phyloP scores from a whole-genome alignment of 768 basidiomycete species.

The Mycena chlorophos region DNA sequence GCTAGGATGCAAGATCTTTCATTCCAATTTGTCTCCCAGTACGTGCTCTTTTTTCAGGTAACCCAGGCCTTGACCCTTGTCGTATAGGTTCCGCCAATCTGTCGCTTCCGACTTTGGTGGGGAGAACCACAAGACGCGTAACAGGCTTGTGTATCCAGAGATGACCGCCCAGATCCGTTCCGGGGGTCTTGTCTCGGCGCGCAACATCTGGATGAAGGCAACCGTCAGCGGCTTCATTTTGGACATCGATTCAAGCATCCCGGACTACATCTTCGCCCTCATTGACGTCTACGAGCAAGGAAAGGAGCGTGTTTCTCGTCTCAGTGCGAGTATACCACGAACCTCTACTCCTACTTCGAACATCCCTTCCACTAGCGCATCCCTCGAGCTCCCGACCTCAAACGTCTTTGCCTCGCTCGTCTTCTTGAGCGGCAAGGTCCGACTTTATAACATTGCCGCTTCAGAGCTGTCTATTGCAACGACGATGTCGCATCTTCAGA shows the following conservation, averaged over 20 bases:
- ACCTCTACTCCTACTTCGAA: slow-evolving; percentile 18
- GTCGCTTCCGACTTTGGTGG: slow-evolving; percentile 68
- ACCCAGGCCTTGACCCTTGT: slow-evolving; percentile 14
- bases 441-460: slow-evolving; percentile 58
- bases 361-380: slow-evolving; percentile 17
- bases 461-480: slow-evolving; percentile 41
- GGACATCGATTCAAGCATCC: slow-evolving; percentile 79
- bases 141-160: slow-evolving; percentile 75
- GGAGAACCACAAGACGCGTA: slow-evolving; percentile 65
- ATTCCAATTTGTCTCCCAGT: slow-evolving; percentile 85
- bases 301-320: slow-evolving; percentile 69
- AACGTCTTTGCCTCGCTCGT: slow-evolving; percentile 65
- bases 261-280: slow-evolving; percentile 76
- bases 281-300: slow-evolving; percentile 84
- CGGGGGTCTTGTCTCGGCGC: slow-evolving; percentile 45
- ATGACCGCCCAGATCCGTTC: slow-evolving; percentile 76
- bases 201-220: slow-evolving; percentile 62
- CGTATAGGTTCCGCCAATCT: slow-evolving; percentile 74
- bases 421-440: slow-evolving; percentile 85
- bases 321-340: slow-evolving; percentile 58
- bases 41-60: slow-evolving; percentile 25
- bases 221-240: slow-evolving; percentile 83
- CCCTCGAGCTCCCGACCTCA: slow-evolving; percentile 51
- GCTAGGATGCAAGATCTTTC: slow-evolving; percentile 71
- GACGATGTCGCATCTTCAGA: slow-evolving; percentile 33